Base-by-base conservation (phyloP, 2,329 filamentous ascomycete genomes). In the Aspergillus hortae region DNA sequence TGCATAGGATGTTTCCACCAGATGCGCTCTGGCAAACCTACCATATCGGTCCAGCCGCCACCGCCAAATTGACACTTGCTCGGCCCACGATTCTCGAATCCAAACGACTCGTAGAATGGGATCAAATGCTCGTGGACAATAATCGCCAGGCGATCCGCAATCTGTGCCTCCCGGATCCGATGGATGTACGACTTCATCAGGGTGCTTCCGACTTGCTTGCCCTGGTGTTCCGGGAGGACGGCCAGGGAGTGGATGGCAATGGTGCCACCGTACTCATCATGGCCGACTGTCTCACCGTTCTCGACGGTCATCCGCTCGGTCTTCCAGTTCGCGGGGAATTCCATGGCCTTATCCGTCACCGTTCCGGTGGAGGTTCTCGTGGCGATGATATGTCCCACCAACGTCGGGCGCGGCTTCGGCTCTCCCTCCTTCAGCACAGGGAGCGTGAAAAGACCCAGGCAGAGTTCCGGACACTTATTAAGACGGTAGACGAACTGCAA, bases 31-130 rank as follows among this genome's bases (percentile, higher is more conserved):
- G 10, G 30, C n/a, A 27, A 21, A 57, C 78, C 69, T 68, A 91
- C 88, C 89, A 96, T 85, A 67, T 94, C 86, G 60, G 83, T 79
- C 90, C 91, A 96, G 15, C 84, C 86, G 30, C 90, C 89, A 35
- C 90, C 90, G 17, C 86, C 88, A 72, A 90, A 91, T 52, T 81
- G 77, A 46, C 83, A 86, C 54, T 81, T 74, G 68, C 90, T 94
- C 46, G 78, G 74, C 0, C 91, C 90, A 27, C 79, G 71, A 60
- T 86, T 82, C 59, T 76, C 75, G 67, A 94, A 96, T 0, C 90
- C 84, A 59, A 90, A 80, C n/a, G 80, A 80, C 67, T 86, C 80
- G 67, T 95, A 96, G 68, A 88, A 96, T 1, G 75, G 75, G 23
- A 92, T 76, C 35, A 92, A 76, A 51, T 86, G 80, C 54, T 90